Evolutionary conservation across 140 eudicot genomes (phyloP), one percentile per base, ranked within the genome.

Genomic region (Flaveria floridana): DNA sequence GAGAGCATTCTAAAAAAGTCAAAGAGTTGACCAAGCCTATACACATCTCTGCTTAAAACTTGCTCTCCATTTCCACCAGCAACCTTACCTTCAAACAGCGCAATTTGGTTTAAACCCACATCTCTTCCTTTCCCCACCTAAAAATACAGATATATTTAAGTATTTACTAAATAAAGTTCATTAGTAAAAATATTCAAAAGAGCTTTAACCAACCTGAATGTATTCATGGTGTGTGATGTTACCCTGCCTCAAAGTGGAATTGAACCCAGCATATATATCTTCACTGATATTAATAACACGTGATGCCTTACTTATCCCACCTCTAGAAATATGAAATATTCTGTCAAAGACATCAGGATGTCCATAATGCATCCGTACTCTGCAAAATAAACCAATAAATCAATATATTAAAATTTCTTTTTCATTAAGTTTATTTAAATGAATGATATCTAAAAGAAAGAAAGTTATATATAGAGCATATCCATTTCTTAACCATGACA

Each of bases 301-400:
- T 51, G 99, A 94, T 3, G 99, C 97, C 83, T 94, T 94, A 25
- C 99, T 94, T 74, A 94, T 87, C 71, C 99, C 99, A 74, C 99
- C 99, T 25, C 99, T 91, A 77, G 99, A 79, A 23, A 94, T 84
- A 77, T 94, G 99, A 82, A 94, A 94, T 71, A 94, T 85, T 16
- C 99, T 88, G 73, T 94, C 99, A 78, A 94, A 94, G 48, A 94
- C 95, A 80, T 94, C 99, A 37, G 99, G 99, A 80, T 94, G 97
- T n/a, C 99, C 99, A 82, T 94, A 94, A 82, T 94, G 99, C 99
- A 94, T 94, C 50, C 97, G 97, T 2, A 94, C 97, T 85, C 97
- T 94, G 97, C 84, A 84, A 79, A 26, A 82, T n/a, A 50, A 44
- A 20, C 37, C 62, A 52, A 72, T 48, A 18, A 75, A 68, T 51